Conservation (phyloP, 2,329 filamentous ascomycete genomes). For the Cladosporium velox region DNA sequence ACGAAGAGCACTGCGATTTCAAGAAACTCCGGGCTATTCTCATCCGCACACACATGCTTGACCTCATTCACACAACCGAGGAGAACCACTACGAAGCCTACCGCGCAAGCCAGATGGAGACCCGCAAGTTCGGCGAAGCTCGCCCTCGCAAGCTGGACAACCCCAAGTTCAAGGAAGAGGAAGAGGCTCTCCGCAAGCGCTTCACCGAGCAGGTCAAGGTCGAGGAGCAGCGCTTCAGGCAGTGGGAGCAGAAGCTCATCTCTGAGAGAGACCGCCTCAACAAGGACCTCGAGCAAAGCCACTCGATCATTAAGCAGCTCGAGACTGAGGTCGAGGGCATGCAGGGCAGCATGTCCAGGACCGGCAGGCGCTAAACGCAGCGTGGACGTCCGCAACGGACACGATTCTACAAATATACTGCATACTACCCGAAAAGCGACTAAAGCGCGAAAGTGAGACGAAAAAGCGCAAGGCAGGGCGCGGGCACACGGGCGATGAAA, state of each 20-base stretch:
- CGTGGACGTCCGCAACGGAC: not conserved
- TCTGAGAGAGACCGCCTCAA: slow-evolving; percentile 97
- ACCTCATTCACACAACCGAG: slow-evolving; percentile 99
- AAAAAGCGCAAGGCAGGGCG: not conserved
- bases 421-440: not conserved
- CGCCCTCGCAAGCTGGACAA: slow-evolving; percentile 97
- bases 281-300: slow-evolving; percentile 98
- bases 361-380: slow-evolving; percentile 34
- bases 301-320: slow-evolving; percentile 84
- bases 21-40: slow-evolving; percentile 99
- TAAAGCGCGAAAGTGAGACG: not conserved
- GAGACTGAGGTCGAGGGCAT: slow-evolving; percentile 91
- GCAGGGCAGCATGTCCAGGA: slow-evolving; percentile 57
- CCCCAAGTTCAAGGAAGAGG: slow-evolving; percentile 99
- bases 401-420: slow-evolving; percentile 9
- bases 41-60: slow-evolving; percentile 95
- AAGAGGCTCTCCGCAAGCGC: slow-evolving; percentile 95
- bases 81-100: slow-evolving; percentile 99
- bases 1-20: slow-evolving; percentile 99
- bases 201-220: slow-evolving; percentile 99
- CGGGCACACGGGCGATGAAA: not conserved
- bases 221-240: slow-evolving; percentile 97
- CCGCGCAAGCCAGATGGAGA: slow-evolving; percentile 99
- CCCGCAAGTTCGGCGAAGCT: slow-evolving; percentile 97
- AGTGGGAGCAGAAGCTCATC: slow-evolving; percentile 99